Evolutionary conservation across 305 asterid genomes (phyloP), one percentile per base, ranked within the genome.

Genomic region (Lippia alba): DNA sequence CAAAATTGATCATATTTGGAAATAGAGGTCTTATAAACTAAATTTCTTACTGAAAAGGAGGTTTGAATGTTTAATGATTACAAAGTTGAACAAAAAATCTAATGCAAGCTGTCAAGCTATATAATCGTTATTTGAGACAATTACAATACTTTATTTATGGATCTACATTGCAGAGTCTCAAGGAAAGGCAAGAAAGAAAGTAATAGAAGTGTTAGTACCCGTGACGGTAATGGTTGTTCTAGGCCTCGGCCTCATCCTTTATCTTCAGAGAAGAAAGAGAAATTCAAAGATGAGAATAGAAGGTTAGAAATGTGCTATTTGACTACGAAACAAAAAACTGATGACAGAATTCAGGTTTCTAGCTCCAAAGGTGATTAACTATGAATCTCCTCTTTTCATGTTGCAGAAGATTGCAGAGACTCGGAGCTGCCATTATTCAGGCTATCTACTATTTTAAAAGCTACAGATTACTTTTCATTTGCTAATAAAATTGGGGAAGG

Each of bases 401-500:
- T 65, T 58, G 46, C 79, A 73, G 82, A 59, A 8, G 11, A 18
- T 24, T 20, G 3, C 33, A 36, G 70, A 49, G 75, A 74, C 18
- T 12, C 20, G 39, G 82, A 78, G 79, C 58, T 78, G 56, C 86
- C 78, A 7, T 36, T 64, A 39, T 81, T 81, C 41, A 74, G 70
- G 41, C 58, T 84, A 0, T 70, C 75, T 10, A 54, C 70, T 18
- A 44, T 81, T 9, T 39, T 24, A 17, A 64, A 64, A 66, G 84
- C 84, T 17, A 83, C 86, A 1, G 60, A 66, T 62, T 40, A 67
- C 39, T 83, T 83, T 67, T 71, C 86, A 56, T 1, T 12, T 20
- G 53, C 57, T 50, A 76, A 78, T 45, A 80, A 75, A 74, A 70
- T 83, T 20, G 84, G 86, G 16, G 79, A 79, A 65, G 88, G 88